Percentiles rank a stretch among this genome's conserved stretches.
phyloP scores from a whole-genome alignment of 805 yeast genomes.

The Brettanomyces anomalus region DNA sequence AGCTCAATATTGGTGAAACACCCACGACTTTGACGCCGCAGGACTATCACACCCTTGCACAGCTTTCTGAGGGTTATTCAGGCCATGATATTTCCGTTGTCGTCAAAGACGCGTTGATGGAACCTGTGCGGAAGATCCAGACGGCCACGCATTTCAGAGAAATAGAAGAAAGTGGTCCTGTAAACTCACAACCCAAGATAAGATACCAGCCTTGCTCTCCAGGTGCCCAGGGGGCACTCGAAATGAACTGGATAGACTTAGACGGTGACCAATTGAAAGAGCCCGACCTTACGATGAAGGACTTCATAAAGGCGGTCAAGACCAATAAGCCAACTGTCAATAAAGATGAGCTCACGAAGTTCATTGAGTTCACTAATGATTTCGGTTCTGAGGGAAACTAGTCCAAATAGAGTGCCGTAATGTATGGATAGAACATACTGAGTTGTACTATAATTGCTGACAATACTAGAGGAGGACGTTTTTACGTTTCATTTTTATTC shows the following conservation, averaged over 20 bases:
- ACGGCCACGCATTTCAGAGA: conserved; percentile 90
- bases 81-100: conserved; percentile 97
- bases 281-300: conserved; percentile 84
- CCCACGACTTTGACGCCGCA: conserved; percentile 69
- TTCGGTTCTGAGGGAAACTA: conserved; percentile 96
- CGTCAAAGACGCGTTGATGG: conserved; percentile 96
- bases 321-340: conserved; percentile 94
- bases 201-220: conserved; percentile 88
- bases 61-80: conserved; percentile 94
- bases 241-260: conserved; percentile 90
- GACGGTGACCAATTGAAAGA: conserved; percentile 83
- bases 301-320: conserved; percentile 86
- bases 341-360: conserved; percentile 69
- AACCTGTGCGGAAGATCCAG: conserved; percentile 92
- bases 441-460: too few species aligned
- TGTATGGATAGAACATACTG: not conserved
- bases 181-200: conserved; percentile 26
- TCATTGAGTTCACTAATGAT: conserved; percentile 82
- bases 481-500: too few species aligned
- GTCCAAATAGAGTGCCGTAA: not conserved
- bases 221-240: conserved; percentile 80
- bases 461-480: too few species aligned
- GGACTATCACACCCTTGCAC: conserved; percentile 73
- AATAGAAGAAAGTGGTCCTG: conserved; percentile 29
- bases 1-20: conserved; percentile 82